Evolutionary conservation across 2,329 filamentous ascomycete genomes (phyloP), one percentile per base, ranked within the genome.

Genomic region (Beauveria scarabaeidicola): DNA sequence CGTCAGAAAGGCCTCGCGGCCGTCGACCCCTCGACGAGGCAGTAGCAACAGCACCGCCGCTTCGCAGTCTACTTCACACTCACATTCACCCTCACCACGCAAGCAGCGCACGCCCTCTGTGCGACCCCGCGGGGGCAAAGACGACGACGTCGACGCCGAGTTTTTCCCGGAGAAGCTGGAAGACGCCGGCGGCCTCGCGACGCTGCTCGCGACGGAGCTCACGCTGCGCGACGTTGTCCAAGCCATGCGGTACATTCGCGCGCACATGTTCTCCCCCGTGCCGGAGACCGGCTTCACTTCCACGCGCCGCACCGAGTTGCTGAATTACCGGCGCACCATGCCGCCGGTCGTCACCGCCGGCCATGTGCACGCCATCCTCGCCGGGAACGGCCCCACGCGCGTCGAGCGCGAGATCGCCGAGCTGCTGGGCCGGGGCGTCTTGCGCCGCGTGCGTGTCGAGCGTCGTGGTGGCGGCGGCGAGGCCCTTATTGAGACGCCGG

Each of bases 341-440:
- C 86, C 89, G 10, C 84, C 83, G 0, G 75, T 90, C 23, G 83
- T 88, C 5, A 87, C 84, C 0, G 70, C 85, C 21, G 81, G 84
- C 1, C 88, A 91, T 68, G 69, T 91, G 7, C 81, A 87, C 62
- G 81, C 86, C 1, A 71, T 90, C 2, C 77, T 88, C 48, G 9
- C 38, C 8, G 10, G 3, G 21, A 73, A 72, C 10, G 84, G 82
- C 2, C 82, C 87, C 1, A 89, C 87, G 0, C 77, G 75, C 1
- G 83, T 84, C 1, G 88, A 91, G 70, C 77, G 88, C 50, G 87
- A 89, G 68, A 77, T 88, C 21, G 85, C 81, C 3, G 79, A 84
- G 65, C 75, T 90, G 40, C 71, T 81, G 19, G 74, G 77, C 13
- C 75, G 74, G 11, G 86, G 87, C 0, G 73, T 79, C 5, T 61